Percentiles rank a stretch among this genome's conserved stretches.
Evolutionary conservation across 768 basidiomycete genomes (phyloP).

Genomic region (Tephrocybe sp.): DNA sequence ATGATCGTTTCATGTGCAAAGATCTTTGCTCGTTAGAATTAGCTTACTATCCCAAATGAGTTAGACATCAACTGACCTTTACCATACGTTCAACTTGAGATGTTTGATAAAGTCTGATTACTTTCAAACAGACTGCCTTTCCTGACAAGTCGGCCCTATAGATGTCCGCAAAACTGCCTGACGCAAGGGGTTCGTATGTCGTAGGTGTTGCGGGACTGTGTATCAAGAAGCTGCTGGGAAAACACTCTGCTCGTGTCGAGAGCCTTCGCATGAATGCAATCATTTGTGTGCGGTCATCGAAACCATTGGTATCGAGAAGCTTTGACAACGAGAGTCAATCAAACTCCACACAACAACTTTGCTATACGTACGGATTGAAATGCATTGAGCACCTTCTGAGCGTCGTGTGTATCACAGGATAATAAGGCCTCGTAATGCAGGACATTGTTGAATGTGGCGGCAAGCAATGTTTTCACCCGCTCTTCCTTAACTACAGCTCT

Average conservation of each 20-base stretch:
- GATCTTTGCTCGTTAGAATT: neutral
- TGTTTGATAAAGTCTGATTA: neutral
- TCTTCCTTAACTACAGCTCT: too few species aligned
- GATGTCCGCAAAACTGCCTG: neutral
- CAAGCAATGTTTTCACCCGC: too few species aligned
- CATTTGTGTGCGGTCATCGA: neutral
- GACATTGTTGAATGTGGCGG: neutral
- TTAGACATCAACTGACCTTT: neutral
- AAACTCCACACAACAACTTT: neutral
- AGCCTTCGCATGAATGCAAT: neutral
- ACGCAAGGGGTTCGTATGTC: neutral
- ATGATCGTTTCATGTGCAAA: slow-evolving; percentile 4
- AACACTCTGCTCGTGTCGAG: neutral
- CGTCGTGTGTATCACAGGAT: neutral
- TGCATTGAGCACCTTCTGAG: neutral
- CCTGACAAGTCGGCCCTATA: neutral
- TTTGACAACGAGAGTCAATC: too few species aligned
- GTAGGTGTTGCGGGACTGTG: neutral
- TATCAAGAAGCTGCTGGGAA: neutral
- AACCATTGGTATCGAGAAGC: neutral
- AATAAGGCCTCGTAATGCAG: neutral
- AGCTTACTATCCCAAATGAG: neutral
- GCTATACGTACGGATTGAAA: neutral
- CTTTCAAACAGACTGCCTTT: neutral
- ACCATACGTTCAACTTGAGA: neutral